These are phyloP conservation scores for Sporothrix brunneoviolacea DNA, from an alignment of 2,329 filamentous ascomycete species.

Conservation along the genomic window DNA sequence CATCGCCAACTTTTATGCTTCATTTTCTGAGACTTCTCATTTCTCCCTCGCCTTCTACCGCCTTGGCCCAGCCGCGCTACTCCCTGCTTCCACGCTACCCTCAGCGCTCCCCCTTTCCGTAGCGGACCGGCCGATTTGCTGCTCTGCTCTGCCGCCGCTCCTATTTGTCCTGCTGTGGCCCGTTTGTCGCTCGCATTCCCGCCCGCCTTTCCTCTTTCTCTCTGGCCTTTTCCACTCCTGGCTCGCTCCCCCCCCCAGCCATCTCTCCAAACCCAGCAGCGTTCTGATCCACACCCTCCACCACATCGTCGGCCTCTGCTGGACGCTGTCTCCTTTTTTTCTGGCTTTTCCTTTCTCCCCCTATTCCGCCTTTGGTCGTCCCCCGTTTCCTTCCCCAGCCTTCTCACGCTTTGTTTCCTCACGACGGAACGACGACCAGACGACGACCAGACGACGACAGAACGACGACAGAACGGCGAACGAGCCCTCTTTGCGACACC, in stretches of 20 bases:
- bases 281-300: slow-evolving; percentile 2
- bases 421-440: slow-evolving; percentile 7
- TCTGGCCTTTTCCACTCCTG: background rate
- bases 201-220: slow-evolving; percentile 4
- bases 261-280: slow-evolving; percentile 8
- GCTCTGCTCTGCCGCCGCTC: slow-evolving; percentile 1
- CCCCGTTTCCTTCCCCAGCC: slow-evolving; percentile 6
- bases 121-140: slow-evolving; percentile 2
- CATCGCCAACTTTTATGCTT: slow-evolving; percentile 3
- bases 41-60: too few relatives aligned
- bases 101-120: slow-evolving; percentile 1
- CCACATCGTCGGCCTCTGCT: background rate
- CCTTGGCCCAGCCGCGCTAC: too few relatives aligned
- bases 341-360: slow-evolving; percentile 4
- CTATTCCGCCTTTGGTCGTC: slow-evolving; percentile 11
- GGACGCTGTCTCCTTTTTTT: slow-evolving; percentile 10
- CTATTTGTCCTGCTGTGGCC: background rate
- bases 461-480: too few relatives aligned
- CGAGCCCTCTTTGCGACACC: background rate
- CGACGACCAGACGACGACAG: background rate
- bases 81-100: slow-evolving; percentile 5
- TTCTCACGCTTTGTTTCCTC: slow-evolving; percentile 1
- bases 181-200: slow-evolving; percentile 6
- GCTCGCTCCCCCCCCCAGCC: slow-evolving; percentile 7
- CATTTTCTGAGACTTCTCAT: background rate